A percentile compares a stretch with the other conserved stretches of the same genome.
Evolutionary conservation across 768 basidiomycete genomes (phyloP).

Genomic region (Scleroderma bovista): DNA sequence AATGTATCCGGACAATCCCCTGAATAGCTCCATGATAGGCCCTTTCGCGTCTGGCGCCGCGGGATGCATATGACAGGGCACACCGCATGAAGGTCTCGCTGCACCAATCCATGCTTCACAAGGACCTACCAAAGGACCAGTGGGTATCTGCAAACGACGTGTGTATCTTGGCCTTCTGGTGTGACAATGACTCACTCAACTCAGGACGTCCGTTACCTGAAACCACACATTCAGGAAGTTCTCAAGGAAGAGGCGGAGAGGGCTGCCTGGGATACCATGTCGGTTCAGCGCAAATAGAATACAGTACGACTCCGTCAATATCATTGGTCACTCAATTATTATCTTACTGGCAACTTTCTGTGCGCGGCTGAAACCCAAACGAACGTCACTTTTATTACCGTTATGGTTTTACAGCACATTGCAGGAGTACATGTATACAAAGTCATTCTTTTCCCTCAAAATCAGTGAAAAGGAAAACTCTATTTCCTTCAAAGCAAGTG

Average conservation of each 20-base stretch:
- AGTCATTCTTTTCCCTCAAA: background rate
- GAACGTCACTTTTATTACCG: too few relatives aligned
- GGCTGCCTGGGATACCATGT: constrained; percentile 71
- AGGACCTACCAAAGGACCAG: constrained; percentile 71
- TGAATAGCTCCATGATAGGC: constrained; percentile 50
- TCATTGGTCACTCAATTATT: constrained; percentile 7
- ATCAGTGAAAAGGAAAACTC: constrained; percentile 1
- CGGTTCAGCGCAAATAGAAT: constrained; percentile 62
- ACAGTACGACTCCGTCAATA: background rate
- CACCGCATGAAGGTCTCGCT: constrained; percentile 80
- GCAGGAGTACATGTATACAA: constrained; percentile 4
- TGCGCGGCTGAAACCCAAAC: background rate
- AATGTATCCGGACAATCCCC: background rate
- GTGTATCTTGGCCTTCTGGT: constrained; percentile 16
- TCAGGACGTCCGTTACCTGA: constrained; percentile 89
- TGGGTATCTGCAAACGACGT: constrained; percentile 80
- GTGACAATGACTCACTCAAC: constrained; percentile 7
- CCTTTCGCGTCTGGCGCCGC: constrained; percentile 68
- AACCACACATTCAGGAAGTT: constrained; percentile 69
- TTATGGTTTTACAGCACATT: constrained; percentile 12
- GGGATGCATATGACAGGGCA: constrained; percentile 83
- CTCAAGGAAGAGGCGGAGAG: constrained; percentile 75
- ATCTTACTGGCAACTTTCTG: background rate
- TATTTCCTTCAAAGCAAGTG: background rate
- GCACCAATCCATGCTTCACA: constrained; percentile 75